Evolutionary conservation across 345 rosid species (phyloP), one percentile per base, ranked within the genome.

Genomic region (Eucalyptus coolabah): DNA sequence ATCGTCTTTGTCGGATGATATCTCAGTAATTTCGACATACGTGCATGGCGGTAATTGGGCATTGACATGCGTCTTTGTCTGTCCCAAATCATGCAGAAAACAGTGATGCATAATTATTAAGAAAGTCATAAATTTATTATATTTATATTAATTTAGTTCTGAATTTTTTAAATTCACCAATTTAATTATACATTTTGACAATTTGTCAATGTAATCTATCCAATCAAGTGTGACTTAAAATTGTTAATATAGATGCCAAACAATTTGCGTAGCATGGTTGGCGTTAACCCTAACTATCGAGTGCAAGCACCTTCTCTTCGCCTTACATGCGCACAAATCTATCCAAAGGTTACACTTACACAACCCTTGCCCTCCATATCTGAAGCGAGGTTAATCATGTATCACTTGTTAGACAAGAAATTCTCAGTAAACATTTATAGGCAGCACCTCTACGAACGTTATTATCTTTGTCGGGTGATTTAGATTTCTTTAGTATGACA

Each of bases 251-350:
- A 56, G 6, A 56, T 23, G 6, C 30, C 6, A 3, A 24, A 24
- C 63, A 56, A 0, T 24, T 24, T 56, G 3, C 30, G 1, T 24
- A 24, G 1, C 13, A 23, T 10, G 3, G 0, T 5, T 24, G 6
- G 4, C 13, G 0, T 1, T 21, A 0, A 37, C 45, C 28, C 2
- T 37, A 7, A 23, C 18, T 65, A 65, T 30, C 2, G 10, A 13
- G 16, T 60, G 69, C 7, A 30, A 4, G 8, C 17, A 72, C 45
- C 15, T 72, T 72, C 8, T 42, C 83, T 69, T 5, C 3, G 26
- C 26, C 44, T 69, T 69, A 34, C 26, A 5, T 19, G 7, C 24
- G 0, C 45, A 37, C 14, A 72, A 12, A 72, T 72, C 10, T 34
- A 5, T 9, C 14, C 82, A 5, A 72, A 13, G 44, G 44, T 72